These are phyloP conservation scores for Dichomitus squalens DNA, from an alignment of 1,284 basidiomycete genomes.

Conservation along the genomic window DNA sequence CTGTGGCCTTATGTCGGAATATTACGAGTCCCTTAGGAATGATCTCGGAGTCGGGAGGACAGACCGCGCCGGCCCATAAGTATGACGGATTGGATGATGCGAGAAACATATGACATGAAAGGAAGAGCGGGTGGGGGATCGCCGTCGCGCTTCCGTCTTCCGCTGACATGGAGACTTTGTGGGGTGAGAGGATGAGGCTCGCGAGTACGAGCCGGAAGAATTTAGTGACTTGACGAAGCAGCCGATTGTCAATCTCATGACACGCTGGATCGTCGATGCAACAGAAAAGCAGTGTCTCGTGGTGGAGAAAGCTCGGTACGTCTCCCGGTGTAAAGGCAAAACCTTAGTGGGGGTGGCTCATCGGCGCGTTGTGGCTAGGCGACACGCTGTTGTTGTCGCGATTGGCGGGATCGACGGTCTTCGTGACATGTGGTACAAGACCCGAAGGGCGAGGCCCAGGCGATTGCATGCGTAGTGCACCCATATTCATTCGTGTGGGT, in stretches of 20 bases:
- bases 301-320: conserved; percentile 2
- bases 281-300: not conserved
- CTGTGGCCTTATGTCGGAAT: not conserved
- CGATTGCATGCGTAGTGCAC: not conserved
- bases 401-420: no score
- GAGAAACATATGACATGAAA: not conserved
- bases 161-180: not conserved
- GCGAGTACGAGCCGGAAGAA: not conserved
- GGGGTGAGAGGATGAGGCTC: not conserved
- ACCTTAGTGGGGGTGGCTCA: not conserved
- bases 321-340: not conserved
- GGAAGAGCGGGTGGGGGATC: not conserved
- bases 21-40: not conserved
- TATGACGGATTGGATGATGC: not conserved
- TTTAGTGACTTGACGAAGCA: not conserved
- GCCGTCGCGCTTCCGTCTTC: not conserved
- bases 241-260: not conserved
- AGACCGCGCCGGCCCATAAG: not conserved
- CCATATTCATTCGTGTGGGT: not conserved
- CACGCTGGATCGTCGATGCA: conserved; percentile 8
- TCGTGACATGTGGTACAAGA: not conserved
- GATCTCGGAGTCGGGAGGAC: not conserved
- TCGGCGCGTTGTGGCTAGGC: not conserved
- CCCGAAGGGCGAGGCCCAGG: not conserved
- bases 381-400: no score